Base-by-base conservation (phyloP, 148 eudicot species). In the Vaccinium corymbosum region DNA sequence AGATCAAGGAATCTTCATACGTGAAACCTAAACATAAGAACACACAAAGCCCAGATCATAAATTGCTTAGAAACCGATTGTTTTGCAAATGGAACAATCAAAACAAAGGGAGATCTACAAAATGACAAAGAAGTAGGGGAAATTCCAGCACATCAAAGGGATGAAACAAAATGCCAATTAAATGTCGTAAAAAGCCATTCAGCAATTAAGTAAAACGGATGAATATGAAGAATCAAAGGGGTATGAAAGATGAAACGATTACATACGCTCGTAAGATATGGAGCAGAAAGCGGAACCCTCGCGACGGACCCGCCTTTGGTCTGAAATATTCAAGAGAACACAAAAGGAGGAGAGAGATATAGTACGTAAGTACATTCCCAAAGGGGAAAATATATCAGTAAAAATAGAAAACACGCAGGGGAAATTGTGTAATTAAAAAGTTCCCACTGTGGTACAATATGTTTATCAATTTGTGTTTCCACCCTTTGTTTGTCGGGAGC, bases 201-300 rank as follows among this genome's bases (percentile, higher is more conserved):
- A 48, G 76, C 14, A 51, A 11, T 22, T 19, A 9, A 52, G 29
- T 68, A 27, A n/a, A 27, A 32, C 1, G 29, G 20, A n/a, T n/a
- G 62, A 72, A n/a, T n/a, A 17, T 2, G 22, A 35, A 64, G 72
- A 53, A 79, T 53, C 79, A 27, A 56, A 56, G 81, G 20, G 48
- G 32, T 17, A 13, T 59, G 32, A 82, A 52, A 50, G 22, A 38
- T 70, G 70, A 52, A 82, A 81, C 3, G 78, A 71, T 70, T 53
- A 16, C 22, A 49, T 49, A 50, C 51, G 20, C 70, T 27, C 25
- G 70, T 49, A 25, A 12, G 7, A 62, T 7, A 19, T 13, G 25
- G 42, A 55, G 15, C 51, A 19, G 74, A 9, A 64, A 74, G 66
- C 35, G 62, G 35, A 86, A 79, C 86, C 88, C 83, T 83, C 72